Evolutionary conservation across 2,329 filamentous ascomycete genomes (phyloP).

Genomic region (Parastagonospora nodorum): DNA sequence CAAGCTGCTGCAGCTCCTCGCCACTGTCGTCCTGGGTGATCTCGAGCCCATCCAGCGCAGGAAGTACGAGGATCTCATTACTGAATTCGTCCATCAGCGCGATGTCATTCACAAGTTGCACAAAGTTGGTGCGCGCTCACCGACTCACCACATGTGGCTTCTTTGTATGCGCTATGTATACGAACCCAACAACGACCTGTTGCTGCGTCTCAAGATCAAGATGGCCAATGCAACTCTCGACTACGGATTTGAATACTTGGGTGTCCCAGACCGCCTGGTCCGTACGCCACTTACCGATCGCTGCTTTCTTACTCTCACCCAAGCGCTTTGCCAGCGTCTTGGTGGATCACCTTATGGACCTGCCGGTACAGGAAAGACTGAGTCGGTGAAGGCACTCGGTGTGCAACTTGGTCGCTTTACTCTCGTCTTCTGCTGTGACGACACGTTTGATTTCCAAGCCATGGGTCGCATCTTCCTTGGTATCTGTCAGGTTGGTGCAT

Average conservation of each 20-base stretch:
- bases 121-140: slow-evolving; percentile 71
- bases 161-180: slow-evolving; percentile 98
- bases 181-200: slow-evolving; percentile 75
- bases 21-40: slow-evolving; percentile 86
- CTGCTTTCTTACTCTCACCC: slow-evolving; percentile 96
- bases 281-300: slow-evolving; percentile 96
- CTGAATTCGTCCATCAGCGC: slow-evolving; percentile 96
- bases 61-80: slow-evolving; percentile 98
- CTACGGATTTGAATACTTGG: slow-evolving; percentile 98
- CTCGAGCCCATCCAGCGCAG: slow-evolving; percentile 85
- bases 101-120: slow-evolving; percentile 90
- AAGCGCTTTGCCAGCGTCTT: slow-evolving; percentile 91
- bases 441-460: slow-evolving; percentile 99
- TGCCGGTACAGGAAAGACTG: slow-evolving; percentile 97
- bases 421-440: slow-evolving; percentile 98
- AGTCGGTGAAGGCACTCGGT: slow-evolving; percentile 97
- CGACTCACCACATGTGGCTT: slow-evolving; percentile 89
- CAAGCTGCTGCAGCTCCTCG: slow-evolving; percentile 81
- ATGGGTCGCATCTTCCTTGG: slow-evolving; percentile 99
- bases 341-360: slow-evolving; percentile 97
- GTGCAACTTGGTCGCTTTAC: slow-evolving; percentile 97
- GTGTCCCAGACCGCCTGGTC: slow-evolving; percentile 93
- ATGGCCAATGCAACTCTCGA: slow-evolving; percentile 96
- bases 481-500: slow-evolving; percentile 98
- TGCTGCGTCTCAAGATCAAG: slow-evolving; percentile 83